Percentiles rank a stretch among this genome's conserved stretches.
phyloP scores from a whole-genome alignment of 176 grass and related monocot species.

The Alopecurus myosuroides region DNA sequence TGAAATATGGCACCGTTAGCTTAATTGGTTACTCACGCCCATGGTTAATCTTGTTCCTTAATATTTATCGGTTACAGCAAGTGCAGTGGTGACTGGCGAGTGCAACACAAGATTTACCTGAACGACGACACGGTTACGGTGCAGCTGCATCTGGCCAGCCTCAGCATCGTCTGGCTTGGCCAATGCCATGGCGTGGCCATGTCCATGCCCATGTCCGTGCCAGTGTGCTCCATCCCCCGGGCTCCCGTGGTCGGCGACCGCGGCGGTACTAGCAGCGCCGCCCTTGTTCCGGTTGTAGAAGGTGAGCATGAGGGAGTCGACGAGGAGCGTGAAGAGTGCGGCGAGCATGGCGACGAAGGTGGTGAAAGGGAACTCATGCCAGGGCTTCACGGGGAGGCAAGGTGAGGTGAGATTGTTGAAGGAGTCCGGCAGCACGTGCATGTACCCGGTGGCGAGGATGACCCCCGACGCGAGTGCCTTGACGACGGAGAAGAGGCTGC shows the following conservation, averaged over 20 bases:
- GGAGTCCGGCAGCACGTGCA: constrained; percentile 49
- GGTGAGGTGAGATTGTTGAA: constrained; percentile 19
- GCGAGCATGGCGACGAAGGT: constrained; percentile 54
- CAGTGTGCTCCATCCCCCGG: not conserved
- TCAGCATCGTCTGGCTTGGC: constrained; percentile 18
- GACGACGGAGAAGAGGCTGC: constrained; percentile 42
- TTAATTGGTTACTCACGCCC: too few relatives aligned
- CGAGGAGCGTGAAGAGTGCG: constrained; percentile 48
- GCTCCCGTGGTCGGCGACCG: constrained; percentile 20
- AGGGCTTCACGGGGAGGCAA: not conserved
- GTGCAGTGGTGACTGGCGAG: not conserved
- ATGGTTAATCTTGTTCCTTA: too few relatives aligned
- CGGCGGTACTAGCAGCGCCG: not conserved
- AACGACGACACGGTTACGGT: constrained; percentile 62
- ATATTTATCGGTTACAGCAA: too few relatives aligned
- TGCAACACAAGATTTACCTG: constrained; percentile 37
- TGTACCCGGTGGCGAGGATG: constrained; percentile 45
- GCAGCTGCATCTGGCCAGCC: constrained; percentile 1
- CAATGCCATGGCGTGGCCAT: not conserved
- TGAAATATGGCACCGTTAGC: too few relatives aligned
- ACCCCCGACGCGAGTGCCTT: constrained; percentile 53
- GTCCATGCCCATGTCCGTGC: constrained; percentile 13
- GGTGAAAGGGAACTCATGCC: constrained; percentile 47
- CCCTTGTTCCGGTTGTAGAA: constrained; percentile 33
- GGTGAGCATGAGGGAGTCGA: constrained; percentile 49